These are phyloP conservation scores for Neonectria neomacrospora DNA, from an alignment of 2,329 filamentous ascomycete species.

Conservation along the genomic window DNA sequence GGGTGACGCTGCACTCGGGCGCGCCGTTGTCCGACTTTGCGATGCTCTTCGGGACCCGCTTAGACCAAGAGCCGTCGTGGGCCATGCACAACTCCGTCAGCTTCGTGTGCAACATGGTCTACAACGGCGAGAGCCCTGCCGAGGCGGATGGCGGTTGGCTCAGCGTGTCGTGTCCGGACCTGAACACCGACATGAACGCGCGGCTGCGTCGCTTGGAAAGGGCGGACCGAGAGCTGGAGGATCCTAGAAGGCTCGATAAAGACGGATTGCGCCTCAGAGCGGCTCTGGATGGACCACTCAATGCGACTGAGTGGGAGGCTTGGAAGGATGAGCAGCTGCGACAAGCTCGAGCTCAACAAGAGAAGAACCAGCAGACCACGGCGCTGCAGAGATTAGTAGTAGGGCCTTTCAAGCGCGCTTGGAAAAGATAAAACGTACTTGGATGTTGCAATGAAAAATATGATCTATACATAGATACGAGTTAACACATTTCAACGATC, in stretches of 20 bases:
- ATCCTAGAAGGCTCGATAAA: neutral
- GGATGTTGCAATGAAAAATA: too few relatives aligned
- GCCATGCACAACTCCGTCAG: slow-evolving; percentile 1
- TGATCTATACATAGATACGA: too few relatives aligned
- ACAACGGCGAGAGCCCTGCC: neutral
- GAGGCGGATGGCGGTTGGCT: neutral
- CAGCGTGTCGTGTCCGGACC: slow-evolving; percentile 11
- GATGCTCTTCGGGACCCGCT: neutral
- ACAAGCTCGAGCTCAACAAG: neutral
- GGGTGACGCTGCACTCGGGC: slow-evolving; percentile 17
- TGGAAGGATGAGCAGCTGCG: slow-evolving; percentile 2
- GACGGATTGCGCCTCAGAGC: slow-evolving; percentile 8
- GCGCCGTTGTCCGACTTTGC: neutral
- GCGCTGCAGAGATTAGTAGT: neutral
- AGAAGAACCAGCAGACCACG: neutral
- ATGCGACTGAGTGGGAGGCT: slow-evolving; percentile 6
- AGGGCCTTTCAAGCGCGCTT: neutral
- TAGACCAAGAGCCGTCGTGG: slow-evolving; percentile 2
- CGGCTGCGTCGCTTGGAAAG: slow-evolving; percentile 8
- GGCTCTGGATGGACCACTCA: slow-evolving; percentile 19
- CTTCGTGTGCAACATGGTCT: slow-evolving; percentile 19
- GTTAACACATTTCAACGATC: too few relatives aligned
- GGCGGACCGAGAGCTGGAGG: neutral
- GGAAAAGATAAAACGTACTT: neutral
- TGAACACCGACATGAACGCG: slow-evolving; percentile 10